These are phyloP conservation scores for Sequoiadendron giganteum DNA, from an alignment of 75 land plant species.

Conservation along the genomic window DNA sequence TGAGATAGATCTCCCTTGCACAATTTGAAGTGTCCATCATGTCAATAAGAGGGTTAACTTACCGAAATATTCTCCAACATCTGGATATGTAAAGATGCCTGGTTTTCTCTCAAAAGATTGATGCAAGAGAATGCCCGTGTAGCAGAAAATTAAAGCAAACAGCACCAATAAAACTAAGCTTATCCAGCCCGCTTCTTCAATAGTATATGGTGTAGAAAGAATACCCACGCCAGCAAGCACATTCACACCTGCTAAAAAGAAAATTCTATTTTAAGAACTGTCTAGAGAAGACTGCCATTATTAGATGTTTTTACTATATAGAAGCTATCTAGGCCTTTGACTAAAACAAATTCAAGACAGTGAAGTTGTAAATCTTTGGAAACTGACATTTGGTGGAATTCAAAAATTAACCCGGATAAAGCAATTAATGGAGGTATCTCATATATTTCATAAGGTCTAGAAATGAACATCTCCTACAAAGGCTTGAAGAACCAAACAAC, in stretches of 20 bases:
- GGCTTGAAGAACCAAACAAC: not conserved
- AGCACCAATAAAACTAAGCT: conserved; percentile 50
- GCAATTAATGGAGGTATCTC: not conserved
- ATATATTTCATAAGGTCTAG: not conserved
- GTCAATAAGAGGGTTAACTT: conserved; percentile 23
- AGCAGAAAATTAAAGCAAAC: conserved; percentile 72
- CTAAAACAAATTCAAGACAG: not conserved
- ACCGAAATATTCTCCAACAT: conserved; percentile 90
- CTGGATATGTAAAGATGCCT: conserved; percentile 77
- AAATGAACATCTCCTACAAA: not conserved
- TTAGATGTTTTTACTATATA: not conserved
- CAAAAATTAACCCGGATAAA: not conserved
- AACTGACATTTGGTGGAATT: not conserved
- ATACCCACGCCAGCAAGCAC: conserved; percentile 93
- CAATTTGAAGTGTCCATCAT: not conserved
- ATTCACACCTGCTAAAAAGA: conserved; percentile 59
- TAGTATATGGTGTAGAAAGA: conserved; percentile 83
- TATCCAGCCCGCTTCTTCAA: conserved; percentile 84
- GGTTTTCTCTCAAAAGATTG: conserved; percentile 75
- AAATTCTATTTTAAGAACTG: not conserved
- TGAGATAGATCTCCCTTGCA: no score
- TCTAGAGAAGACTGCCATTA: not conserved
- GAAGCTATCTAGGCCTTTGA: not conserved
- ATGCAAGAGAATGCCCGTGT: conserved; percentile 77
- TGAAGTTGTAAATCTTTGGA: not conserved